Conservation (phyloP, 2,329 filamentous ascomycete species). For the Trichophyton verrucosum region DNA sequence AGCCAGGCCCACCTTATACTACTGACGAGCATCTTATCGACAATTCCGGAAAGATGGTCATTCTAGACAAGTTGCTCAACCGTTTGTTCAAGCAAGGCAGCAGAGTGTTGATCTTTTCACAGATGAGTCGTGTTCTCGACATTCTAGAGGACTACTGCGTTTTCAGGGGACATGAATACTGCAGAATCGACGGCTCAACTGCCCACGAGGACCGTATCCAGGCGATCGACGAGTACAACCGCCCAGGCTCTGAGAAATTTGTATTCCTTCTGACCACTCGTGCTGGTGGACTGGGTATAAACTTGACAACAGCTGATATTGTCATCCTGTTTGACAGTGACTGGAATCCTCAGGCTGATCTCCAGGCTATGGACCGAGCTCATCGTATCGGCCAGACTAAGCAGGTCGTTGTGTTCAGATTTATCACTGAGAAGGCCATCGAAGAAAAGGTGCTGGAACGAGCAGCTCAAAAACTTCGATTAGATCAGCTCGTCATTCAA, state of each 20-base stretch:
- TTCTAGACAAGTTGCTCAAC: constrained; percentile 80
- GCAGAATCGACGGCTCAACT: constrained; percentile 90
- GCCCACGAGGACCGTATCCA: constrained; percentile 96
- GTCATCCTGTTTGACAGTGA: constrained; percentile 95
- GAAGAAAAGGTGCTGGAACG: constrained; percentile 96
- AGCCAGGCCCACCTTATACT: constrained; percentile 93
- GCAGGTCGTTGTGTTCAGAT: constrained; percentile 91
- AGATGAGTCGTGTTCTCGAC: constrained; percentile 95
- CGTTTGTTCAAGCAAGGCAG: constrained; percentile 78
- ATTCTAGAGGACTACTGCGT: constrained; percentile 98
- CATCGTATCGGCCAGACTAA: constrained; percentile 98
- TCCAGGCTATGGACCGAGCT: constrained; percentile 97
- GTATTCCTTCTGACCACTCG: constrained; percentile 90
- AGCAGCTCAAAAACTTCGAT: constrained; percentile 87
- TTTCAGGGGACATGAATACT: constrained; percentile 89
- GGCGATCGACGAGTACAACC: constrained; percentile 98
- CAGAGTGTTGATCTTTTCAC: constrained; percentile 95
- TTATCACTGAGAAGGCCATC: constrained; percentile 95
- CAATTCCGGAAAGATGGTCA: constrained; percentile 95
- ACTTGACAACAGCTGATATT: constrained; percentile 87
- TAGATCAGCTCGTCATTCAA: constrained; percentile 96
- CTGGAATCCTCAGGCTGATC: constrained; percentile 96
- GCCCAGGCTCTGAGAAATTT: constrained; percentile 87
- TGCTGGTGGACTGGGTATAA: constrained; percentile 92
- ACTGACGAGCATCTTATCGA: constrained; percentile 90